Evolutionary conservation across 345 rosid species (phyloP), one percentile per base, ranked within the genome.

Genomic region (Excoecaria cochinchinensis): DNA sequence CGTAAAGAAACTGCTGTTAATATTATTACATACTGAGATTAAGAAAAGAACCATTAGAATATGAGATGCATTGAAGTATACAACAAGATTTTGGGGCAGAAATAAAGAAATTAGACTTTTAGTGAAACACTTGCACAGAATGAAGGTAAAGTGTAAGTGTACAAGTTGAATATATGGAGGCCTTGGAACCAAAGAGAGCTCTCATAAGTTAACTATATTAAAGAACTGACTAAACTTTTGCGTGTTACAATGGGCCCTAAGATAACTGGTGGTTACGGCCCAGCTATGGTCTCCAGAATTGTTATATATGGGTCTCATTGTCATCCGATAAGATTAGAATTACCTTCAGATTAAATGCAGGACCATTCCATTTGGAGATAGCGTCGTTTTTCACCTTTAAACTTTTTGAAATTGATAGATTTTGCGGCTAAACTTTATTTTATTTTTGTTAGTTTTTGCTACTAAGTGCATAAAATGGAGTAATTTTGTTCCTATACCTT

Each of bases 251-350:
- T 12, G 8, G 24, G 22, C n/a, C 9, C 31, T n/a, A 57, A 44
- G 8, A 44, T 44, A 9, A 44, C 8, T 0, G 8, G 48, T 51
- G 53, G 65, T 57, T 39, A 57, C 13, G 52, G 74, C 31, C n/a
- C 1, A 50, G 73, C 31, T 16, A 36, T 55, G 61, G 15, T 70
- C 19, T n/a, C 16, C 38, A 39, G 47, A 38, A 56, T 22, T 12
- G 36, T 56, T 57, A 57, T 57, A 42, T 42, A 71, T 71, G 66
- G 60, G 65, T 4, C n/a, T 57, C 51, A 42, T 10, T 57, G 1
- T 21, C n/a, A 71, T 71, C 55, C 3, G 74, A 71, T 56, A 71
- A 53, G 39, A 47, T 50, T n/a, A n/a, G n/a, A n/a, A n/a, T n/a
- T 69, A 50, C 22, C 17, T 14, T 50, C 3, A n/a, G 58, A 66